Conservation (phyloP, 1,284 basidiomycete species). For the Trametes pubescens region DNA sequence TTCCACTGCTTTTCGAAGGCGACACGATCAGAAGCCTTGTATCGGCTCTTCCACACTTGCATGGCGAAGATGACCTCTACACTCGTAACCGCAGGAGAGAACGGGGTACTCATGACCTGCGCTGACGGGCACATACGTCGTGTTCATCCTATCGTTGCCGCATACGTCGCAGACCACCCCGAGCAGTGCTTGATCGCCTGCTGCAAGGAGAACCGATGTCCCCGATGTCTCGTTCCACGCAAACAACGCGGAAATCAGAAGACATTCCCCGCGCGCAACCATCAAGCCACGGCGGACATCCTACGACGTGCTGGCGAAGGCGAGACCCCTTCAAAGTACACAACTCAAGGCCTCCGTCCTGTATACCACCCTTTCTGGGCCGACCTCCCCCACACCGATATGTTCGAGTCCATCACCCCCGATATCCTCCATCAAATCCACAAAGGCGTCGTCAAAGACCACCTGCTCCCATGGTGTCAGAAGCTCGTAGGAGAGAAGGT, state of each 20-base stretch:
- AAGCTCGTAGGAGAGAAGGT: slow-evolving; percentile 33
- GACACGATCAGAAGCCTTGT: slow-evolving; percentile 20
- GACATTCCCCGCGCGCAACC: background rate
- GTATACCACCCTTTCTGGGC: slow-evolving; percentile 33
- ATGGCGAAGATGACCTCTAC: slow-evolving; percentile 37
- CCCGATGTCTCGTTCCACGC: slow-evolving; percentile 17
- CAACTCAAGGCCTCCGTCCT: slow-evolving; percentile 11
- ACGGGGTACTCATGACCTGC: slow-evolving; percentile 38
- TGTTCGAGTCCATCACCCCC: slow-evolving; percentile 35
- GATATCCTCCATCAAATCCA: slow-evolving; percentile 37
- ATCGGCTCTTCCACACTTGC: slow-evolving; percentile 41
- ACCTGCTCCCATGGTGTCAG: slow-evolving; percentile 39
- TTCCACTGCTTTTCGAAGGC: slow-evolving; percentile 32
- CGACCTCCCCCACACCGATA: slow-evolving; percentile 33
- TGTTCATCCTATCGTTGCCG: slow-evolving; percentile 45
- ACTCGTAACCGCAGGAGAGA: slow-evolving; percentile 30
- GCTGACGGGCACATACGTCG: slow-evolving; percentile 34
- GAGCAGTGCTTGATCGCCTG: slow-evolving; percentile 45
- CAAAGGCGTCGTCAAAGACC: slow-evolving; percentile 43
- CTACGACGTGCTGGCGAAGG: background rate
- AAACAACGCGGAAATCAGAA: slow-evolving; percentile 10
- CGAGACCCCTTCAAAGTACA: background rate
- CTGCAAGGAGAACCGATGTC: slow-evolving; percentile 30
- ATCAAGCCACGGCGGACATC: background rate
- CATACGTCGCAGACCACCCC: slow-evolving; percentile 44